Evolutionary conservation across 352 stramenopile genomes (phyloP).

Genomic region (Phytophthora pluvialis): DNA sequence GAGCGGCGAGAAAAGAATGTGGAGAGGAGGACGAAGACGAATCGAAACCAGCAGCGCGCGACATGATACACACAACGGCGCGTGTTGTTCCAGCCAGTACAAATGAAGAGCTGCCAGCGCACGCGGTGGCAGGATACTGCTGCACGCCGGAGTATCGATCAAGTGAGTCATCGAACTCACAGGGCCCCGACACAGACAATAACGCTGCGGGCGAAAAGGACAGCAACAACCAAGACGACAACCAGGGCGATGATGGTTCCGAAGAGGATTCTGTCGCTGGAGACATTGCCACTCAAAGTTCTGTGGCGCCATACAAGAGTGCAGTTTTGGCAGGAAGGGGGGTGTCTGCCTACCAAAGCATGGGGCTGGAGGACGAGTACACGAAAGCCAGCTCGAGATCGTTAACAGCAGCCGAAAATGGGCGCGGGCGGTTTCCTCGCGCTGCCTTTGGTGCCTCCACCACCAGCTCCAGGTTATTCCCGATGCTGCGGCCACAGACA

Average conservation of each 20-base stretch:
- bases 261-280: slow-evolving; percentile 30
- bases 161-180: slow-evolving; percentile 23
- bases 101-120: slow-evolving; percentile 17
- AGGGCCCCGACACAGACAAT: slow-evolving; percentile 26
- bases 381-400: slow-evolving; percentile 25
- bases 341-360: slow-evolving; percentile 19
- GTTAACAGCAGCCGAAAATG: slow-evolving; percentile 12
- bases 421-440: slow-evolving; percentile 17
- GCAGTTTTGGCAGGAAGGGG: slow-evolving; percentile 21
- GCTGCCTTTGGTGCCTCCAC: slow-evolving; percentile 32
- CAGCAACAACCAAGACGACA: slow-evolving; percentile 37
- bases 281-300: slow-evolving; percentile 29
- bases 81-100: slow-evolving; percentile 7
- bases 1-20: slow-evolving; percentile 32
- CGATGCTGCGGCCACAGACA: slow-evolving; percentile 44
- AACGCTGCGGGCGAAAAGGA: slow-evolving; percentile 24
- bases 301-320: slow-evolving; percentile 39
- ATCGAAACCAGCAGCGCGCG: slow-evolving; percentile 14
- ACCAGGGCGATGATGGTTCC: slow-evolving; percentile 32
- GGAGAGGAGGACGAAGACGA: slow-evolving; percentile 28
- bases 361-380: slow-evolving; percentile 26
- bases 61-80: slow-evolving; percentile 12
- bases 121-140: slow-evolving; percentile 15
- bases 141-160: slow-evolving; percentile 30
- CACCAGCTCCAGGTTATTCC: slow-evolving; percentile 32